Conservation (phyloP, 768 basidiomycete species). For the Pisolithus marmoratus region DNA sequence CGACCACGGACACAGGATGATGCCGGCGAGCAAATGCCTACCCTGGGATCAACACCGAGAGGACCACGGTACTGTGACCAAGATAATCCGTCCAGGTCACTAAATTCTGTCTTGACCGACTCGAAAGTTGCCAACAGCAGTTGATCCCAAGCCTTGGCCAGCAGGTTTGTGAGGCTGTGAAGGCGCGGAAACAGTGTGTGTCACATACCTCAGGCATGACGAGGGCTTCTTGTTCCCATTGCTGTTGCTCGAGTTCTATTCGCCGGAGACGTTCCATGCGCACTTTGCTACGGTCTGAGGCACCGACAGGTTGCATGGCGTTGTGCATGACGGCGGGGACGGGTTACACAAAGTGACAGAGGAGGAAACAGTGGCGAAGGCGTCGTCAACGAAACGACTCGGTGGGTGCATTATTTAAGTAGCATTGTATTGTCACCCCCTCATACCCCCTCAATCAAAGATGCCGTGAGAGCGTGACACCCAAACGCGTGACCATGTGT, state of each 20-base stretch:
- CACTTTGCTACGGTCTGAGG: constrained; percentile 38
- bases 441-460: no score
- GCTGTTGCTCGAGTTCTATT: constrained; percentile 46
- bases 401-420: no score
- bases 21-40: constrained; percentile 6
- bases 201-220: constrained; percentile 49
- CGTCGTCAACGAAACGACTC: not conserved
- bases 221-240: constrained; percentile 51
- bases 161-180: not conserved
- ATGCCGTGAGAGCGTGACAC: constrained; percentile 11
- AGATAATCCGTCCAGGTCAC: constrained; percentile 53
- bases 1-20: not conserved
- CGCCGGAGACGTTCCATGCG: constrained; percentile 43
- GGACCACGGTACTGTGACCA: constrained; percentile 39
- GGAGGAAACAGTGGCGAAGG: not conserved
- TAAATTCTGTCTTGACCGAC: constrained; percentile 55
- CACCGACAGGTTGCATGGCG: not conserved
- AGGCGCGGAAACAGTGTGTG: not conserved
- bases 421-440: not conserved
- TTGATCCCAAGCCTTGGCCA: constrained; percentile 26
- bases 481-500: constrained; percentile 22
- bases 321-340: not conserved
- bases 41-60: constrained; percentile 21
- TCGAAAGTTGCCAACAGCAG: constrained; percentile 38
- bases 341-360: not conserved